phyloP scores from a whole-genome alignment of 2,329 filamentous ascomycete genomes.

The Colletotrichum sp. region DNA sequence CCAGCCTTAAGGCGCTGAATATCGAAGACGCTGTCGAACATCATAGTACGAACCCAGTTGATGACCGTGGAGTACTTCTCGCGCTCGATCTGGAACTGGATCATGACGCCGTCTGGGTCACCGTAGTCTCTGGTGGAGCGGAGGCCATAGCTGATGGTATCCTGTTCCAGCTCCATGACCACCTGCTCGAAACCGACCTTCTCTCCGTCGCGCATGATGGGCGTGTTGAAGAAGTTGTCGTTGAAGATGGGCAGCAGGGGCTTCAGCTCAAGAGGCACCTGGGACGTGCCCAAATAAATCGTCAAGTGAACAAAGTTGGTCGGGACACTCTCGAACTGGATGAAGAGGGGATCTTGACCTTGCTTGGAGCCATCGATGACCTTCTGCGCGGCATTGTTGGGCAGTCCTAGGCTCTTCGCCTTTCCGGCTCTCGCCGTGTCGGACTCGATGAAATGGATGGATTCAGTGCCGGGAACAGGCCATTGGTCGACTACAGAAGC shows the following conservation, averaged over 20 bases:
- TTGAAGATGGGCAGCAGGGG: constrained; percentile 85
- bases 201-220: constrained; percentile 77
- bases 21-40: constrained; percentile 91
- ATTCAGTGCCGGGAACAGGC: constrained; percentile 82
- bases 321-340: constrained; percentile 96
- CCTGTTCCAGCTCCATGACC: constrained; percentile 87
- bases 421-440: constrained; percentile 82
- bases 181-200: constrained; percentile 89
- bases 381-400: constrained; percentile 74
- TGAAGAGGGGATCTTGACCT: constrained; percentile 75
- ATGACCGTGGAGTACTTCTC: constrained; percentile 86
- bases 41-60: constrained; percentile 82
- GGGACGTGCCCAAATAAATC: constrained; percentile 78
- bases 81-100: constrained; percentile 85
- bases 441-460: constrained; percentile 93
- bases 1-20: constrained; percentile 66
- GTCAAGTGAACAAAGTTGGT: constrained; percentile 91
- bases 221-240: constrained; percentile 94
- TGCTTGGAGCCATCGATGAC: constrained; percentile 72
- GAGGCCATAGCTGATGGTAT: constrained; percentile 85
- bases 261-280: constrained; percentile 80
- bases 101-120: constrained; percentile 80
- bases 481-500: constrained; percentile 81
- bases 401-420: constrained; percentile 73
- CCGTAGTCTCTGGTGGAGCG: constrained; percentile 71